Evolutionary conservation across 1,284 basidiomycete species (phyloP).

Genomic region (Trametes versicolor): DNA sequence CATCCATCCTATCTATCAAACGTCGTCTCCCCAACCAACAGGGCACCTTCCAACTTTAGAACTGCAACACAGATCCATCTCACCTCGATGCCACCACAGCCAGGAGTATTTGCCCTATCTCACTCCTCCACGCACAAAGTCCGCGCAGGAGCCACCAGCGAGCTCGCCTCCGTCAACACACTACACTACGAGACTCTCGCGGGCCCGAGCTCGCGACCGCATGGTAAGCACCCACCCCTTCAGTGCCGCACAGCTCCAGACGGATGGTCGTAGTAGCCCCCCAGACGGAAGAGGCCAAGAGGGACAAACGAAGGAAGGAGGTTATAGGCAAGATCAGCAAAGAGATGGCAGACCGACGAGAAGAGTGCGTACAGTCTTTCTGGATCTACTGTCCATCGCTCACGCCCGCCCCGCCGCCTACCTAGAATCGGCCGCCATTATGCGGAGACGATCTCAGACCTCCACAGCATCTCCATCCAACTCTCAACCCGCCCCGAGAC

Average conservation of each 20-base stretch:
- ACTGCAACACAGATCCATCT: not conserved
- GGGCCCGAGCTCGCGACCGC: conserved; percentile 51
- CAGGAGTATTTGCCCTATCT: conserved; percentile 61
- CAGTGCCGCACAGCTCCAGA: conserved; percentile 9
- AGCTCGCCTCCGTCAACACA: conserved; percentile 39
- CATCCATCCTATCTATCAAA: not conserved
- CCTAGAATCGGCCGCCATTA: conserved; percentile 59
- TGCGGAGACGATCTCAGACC: conserved; percentile 60
- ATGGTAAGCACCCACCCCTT: conserved; percentile 45
- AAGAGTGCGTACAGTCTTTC: conserved; percentile 63
- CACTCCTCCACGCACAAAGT: conserved; percentile 55
- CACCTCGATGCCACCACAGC: conserved; percentile 58
- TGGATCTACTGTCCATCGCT: not conserved
- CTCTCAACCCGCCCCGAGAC: conserved; percentile 73
- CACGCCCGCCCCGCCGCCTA: conserved; percentile 9
- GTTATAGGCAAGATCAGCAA: conserved; percentile 72
- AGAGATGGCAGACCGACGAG: conserved; percentile 74
- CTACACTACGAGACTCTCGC: conserved; percentile 46
- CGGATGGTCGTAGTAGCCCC: conserved; percentile 22
- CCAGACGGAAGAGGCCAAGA: conserved; percentile 54
- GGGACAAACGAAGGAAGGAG: conserved; percentile 73
- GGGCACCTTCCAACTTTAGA: not conserved
- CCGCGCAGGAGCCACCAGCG: conserved; percentile 38
- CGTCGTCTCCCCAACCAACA: not conserved
- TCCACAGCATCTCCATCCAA: conserved; percentile 65